These are phyloP conservation scores for Xylaria sp. DNA, from an alignment of 2,329 filamentous ascomycete species.

Conservation along the genomic window DNA sequence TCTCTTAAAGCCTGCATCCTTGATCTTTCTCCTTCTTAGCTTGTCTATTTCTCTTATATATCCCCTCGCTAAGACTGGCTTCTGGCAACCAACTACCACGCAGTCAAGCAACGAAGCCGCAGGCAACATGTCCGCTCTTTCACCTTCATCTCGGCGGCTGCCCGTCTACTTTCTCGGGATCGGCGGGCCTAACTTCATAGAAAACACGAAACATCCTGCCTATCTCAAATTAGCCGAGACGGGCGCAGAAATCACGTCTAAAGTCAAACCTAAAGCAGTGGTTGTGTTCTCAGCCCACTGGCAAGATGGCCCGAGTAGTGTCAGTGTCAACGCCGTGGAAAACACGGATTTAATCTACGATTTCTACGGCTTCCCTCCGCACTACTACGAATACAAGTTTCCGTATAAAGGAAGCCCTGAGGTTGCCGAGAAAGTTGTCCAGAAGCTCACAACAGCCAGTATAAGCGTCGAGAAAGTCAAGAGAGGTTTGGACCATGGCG, in stretches of 20 bases:
- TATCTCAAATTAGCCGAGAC: slow-evolving; percentile 62
- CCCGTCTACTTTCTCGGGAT: slow-evolving; percentile 44
- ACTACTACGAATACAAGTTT: slow-evolving; percentile 69
- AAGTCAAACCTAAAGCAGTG: slow-evolving; percentile 69
- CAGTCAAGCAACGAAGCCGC: background rate
- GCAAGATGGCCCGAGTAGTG: slow-evolving; percentile 61
- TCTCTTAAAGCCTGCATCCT: background rate
- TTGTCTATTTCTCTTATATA: background rate
- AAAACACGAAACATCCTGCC: slow-evolving; percentile 66
- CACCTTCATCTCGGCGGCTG: slow-evolving; percentile 27
- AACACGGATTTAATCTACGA: slow-evolving; percentile 68
- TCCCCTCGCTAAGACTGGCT: no score
- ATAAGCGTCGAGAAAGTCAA: slow-evolving; percentile 64
- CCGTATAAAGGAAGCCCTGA: slow-evolving; percentile 66
- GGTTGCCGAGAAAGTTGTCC: slow-evolving; percentile 62
- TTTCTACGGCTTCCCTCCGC: slow-evolving; percentile 69
- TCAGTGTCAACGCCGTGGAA: slow-evolving; percentile 67
- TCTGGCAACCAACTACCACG: no score
- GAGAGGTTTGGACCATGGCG: slow-evolving; percentile 71
- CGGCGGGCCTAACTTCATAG: slow-evolving; percentile 65
- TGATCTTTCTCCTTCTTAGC: background rate
- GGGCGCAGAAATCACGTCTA: slow-evolving; percentile 68
- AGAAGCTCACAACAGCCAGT: slow-evolving; percentile 56
- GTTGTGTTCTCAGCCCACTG: slow-evolving; percentile 75
- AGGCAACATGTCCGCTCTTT: slow-evolving; percentile 24